Evolutionary conservation across 2,329 filamentous ascomycete species (phyloP), one percentile per base, ranked within the genome.

Genomic region (Pseudogymnoascus sp.): DNA sequence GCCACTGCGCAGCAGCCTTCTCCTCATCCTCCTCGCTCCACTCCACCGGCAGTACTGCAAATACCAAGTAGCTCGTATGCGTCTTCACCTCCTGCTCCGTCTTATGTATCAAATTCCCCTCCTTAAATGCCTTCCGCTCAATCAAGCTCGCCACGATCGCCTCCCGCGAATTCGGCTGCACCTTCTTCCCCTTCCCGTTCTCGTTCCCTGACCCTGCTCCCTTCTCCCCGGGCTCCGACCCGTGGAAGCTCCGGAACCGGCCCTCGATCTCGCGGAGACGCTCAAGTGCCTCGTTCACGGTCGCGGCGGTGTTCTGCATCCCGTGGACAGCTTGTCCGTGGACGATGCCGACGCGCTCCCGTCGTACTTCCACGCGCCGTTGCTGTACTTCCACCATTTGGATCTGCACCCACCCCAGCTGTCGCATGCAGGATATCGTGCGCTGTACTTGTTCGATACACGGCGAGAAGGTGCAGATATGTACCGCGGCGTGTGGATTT

Each of bases 41-140:
- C 65, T 90, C 87, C 45, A 86, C 82, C n/a, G 94, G 93, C 64
- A 99, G 76, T 2, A 94, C 79, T 0, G 94, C 94, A 77, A 99
- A 99, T 4, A 95, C 89, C 4, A 99, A 82, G 73, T 99, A 99
- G n/a, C 90, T 94, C 0, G 94, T 99, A 75, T 99, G 94, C 6
- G 90, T 94, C 81, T 96, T 97, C 64, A 97, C 78, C 71, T 99
- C 94, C 0, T 86, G 79, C 76, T 99, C 94, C 0, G 90, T 86
- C 23, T 91, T 84, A 69, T 95, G 91, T 30, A 91, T 82, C 41
- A 97, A 71, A 28, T 85, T 84, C 0, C 94, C 94, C 65, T 92
- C 84, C 72, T 89, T 84, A 77, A 87, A 96, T 0, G 83, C 74
- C 65, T 90, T 85, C 52, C 75, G 73, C 63, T 73, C 72, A 52